A percentile compares a stretch with the other conserved stretches of the same genome.
These are phyloP conservation scores for Xylaria sp. DNA, from an alignment of 2,329 filamentous ascomycete genomes.

Conservation along the genomic window DNA sequence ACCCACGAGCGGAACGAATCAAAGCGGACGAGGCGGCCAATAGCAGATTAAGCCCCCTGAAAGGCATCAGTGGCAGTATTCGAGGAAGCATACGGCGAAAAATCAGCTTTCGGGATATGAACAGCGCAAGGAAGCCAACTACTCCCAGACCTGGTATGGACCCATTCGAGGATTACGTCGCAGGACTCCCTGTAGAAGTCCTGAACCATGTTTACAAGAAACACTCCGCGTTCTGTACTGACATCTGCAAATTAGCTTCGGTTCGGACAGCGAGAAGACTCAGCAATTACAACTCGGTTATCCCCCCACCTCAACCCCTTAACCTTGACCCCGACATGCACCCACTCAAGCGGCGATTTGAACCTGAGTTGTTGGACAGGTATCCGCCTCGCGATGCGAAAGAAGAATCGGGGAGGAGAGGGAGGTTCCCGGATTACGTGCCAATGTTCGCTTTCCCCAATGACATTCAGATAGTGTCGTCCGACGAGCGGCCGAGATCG, in stretches of 20 bases:
- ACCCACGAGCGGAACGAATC: constrained; percentile 84
- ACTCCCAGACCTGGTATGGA: constrained; percentile 77
- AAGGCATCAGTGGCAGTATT: constrained; percentile 69
- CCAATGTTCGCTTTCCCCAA: constrained; percentile 99
- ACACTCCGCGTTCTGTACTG: constrained; percentile 45
- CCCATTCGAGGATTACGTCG: constrained; percentile 42
- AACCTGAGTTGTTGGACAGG: constrained; percentile 93
- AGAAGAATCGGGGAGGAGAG: constrained; percentile 82
- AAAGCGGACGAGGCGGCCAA: constrained; percentile 73
- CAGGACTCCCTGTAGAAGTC: constrained; percentile 39
- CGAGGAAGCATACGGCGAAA: constrained; percentile 91
- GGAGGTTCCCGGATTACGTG: constrained; percentile 94
- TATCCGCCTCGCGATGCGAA: constrained; percentile 86
- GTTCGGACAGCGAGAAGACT: constrained; percentile 85
- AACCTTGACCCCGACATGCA: constrained; percentile 94
- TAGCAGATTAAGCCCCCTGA: constrained; percentile 65
- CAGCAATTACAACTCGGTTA: constrained; percentile 98
- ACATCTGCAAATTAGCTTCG: constrained; percentile 58
- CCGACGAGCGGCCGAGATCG: constrained; percentile 91
- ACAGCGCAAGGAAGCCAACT: constrained; percentile 86
- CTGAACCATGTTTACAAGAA: constrained; percentile 43
- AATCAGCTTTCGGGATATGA: constrained; percentile 95
- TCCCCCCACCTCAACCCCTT: constrained; percentile 90
- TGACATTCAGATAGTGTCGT: constrained; percentile 95
- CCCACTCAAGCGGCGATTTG: constrained; percentile 90